Conservation (phyloP, 768 basidiomycete genomes). For the Russula ochroleuca region DNA sequence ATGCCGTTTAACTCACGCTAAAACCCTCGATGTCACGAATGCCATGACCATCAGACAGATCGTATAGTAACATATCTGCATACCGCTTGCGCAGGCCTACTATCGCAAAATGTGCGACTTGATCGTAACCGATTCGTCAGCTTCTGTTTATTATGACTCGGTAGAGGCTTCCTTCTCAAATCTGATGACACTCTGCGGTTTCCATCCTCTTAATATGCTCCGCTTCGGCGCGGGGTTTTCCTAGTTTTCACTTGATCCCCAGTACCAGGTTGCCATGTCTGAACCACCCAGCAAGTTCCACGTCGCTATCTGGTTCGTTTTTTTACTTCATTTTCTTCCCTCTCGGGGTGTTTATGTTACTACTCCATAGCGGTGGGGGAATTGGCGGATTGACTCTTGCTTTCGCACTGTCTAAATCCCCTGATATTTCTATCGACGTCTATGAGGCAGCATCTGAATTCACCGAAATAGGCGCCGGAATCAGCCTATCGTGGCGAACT, state of each 20-base stretch:
- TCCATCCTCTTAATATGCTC: neutral
- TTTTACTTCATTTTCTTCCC: conserved; percentile 20
- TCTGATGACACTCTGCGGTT: neutral
- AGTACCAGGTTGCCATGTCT: neutral
- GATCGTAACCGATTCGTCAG: too few species aligned
- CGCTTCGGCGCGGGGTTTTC: neutral
- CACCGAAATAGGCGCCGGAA: conserved; percentile 34
- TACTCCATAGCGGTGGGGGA: conserved; percentile 30
- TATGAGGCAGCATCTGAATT: conserved; percentile 35
- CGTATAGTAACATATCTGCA: too few species aligned
- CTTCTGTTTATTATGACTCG: too few species aligned
- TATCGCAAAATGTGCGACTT: too few species aligned
- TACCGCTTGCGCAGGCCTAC: too few species aligned
- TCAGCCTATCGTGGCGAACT: conserved; percentile 38
- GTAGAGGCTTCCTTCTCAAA: neutral
- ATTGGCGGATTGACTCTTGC: conserved; percentile 35
- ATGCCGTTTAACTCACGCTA: too few species aligned
- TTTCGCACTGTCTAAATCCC: conserved; percentile 30
- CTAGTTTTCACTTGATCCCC: neutral
- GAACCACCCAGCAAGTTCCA: conserved; percentile 4
- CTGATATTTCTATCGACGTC: conserved; percentile 33
- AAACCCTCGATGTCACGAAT: too few species aligned
- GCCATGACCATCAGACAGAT: too few species aligned
- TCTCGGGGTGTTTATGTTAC: neutral
- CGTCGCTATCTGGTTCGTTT: conserved; percentile 45